Percentiles rank a stretch among this genome's conserved stretches.
Evolutionary conservation across 192 early-diverging fungal genomes (phyloP).

Genomic region (Oehlia diaphana): DNA sequence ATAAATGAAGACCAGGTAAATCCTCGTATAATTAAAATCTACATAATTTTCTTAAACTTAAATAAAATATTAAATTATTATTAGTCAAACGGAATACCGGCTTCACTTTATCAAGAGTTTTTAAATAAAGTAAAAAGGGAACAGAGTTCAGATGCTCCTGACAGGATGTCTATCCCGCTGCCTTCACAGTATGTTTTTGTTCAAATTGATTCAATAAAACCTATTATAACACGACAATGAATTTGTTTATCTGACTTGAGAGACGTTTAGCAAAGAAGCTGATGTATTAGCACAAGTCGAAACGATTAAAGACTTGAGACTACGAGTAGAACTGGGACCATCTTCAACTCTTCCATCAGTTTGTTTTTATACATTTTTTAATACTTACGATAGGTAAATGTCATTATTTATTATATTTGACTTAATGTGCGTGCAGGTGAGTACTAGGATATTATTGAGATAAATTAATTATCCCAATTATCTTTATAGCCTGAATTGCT

Average conservation of each 20-base stretch:
- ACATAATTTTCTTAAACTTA: background rate
- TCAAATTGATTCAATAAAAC: background rate
- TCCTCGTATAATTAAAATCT: background rate
- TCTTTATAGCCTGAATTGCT: slow-evolving; percentile 71
- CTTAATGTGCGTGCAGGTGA: no score
- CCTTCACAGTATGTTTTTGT: slow-evolving; percentile 62
- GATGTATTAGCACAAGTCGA: slow-evolving; percentile 83
- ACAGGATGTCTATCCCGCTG: slow-evolving; percentile 63
- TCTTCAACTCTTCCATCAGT: slow-evolving; percentile 78
- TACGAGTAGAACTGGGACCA: slow-evolving; percentile 65
- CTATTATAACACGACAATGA: slow-evolving; percentile 36
- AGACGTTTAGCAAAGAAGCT: slow-evolving; percentile 61
- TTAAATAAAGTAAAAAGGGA: slow-evolving; percentile 1
- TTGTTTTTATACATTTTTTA: slow-evolving; percentile 96
- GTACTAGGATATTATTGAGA: no score
- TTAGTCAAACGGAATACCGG: background rate
- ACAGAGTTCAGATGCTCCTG: slow-evolving; percentile 46
- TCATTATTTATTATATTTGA: background rate
- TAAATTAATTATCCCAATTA: background rate
- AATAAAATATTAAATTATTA: background rate
- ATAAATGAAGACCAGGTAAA: background rate
- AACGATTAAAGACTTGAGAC: slow-evolving; percentile 71
- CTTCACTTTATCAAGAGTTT: slow-evolving; percentile 17
- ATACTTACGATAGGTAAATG: slow-evolving; percentile 70
- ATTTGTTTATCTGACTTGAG: slow-evolving; percentile 39